Conservation (phyloP, 2,329 filamentous ascomycete genomes). For the Pyricularia pennisetigena region DNA sequence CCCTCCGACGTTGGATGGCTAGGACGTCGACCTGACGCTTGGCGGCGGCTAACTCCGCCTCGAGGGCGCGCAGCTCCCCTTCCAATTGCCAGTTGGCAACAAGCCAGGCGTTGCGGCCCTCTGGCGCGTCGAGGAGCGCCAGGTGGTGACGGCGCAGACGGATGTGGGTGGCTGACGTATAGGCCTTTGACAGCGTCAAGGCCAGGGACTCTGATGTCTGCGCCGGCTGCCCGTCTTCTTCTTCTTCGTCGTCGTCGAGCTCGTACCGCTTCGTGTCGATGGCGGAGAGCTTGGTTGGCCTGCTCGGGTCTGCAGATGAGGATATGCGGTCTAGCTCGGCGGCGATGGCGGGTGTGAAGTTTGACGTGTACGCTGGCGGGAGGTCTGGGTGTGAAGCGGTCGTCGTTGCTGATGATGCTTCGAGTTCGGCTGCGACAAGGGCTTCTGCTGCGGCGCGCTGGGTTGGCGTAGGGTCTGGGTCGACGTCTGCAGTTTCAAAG, state of each 20-base stretch:
- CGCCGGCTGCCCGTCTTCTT: slow-evolving; percentile 9
- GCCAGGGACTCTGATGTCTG: slow-evolving; percentile 36
- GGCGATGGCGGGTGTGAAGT: slow-evolving; percentile 56
- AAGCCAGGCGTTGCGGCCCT: slow-evolving; percentile 85
- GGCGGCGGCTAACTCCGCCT: slow-evolving; percentile 61
- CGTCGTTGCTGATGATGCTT: slow-evolving; percentile 25
- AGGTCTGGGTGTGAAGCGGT: slow-evolving; percentile 46
- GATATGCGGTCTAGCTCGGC: slow-evolving; percentile 61
- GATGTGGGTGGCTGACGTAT: slow-evolving; percentile 42
- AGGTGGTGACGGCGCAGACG: slow-evolving; percentile 45
- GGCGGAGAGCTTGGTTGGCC: slow-evolving; percentile 37
- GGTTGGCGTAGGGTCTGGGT: slow-evolving; percentile 54
- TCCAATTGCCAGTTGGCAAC: slow-evolving; percentile 76
- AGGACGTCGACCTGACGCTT: slow-evolving; percentile 64
- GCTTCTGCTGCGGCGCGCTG: slow-evolving; percentile 57
- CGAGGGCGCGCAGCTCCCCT: slow-evolving; percentile 55
- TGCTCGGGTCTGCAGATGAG: slow-evolving; percentile 22
- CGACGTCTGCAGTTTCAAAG: slow-evolving; percentile 55
- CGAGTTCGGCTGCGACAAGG: slow-evolving; percentile 56
- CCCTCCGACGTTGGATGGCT: slow-evolving; percentile 57
- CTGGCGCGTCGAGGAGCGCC: slow-evolving; percentile 61
- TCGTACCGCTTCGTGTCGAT: slow-evolving; percentile 81
- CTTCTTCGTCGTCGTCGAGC: slow-evolving; percentile 42
- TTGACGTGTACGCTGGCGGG: slow-evolving; percentile 37
- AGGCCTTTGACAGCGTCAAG: slow-evolving; percentile 47